Percentiles rank a stretch among this genome's conserved stretches.
These are phyloP conservation scores for Spergularia bocconei DNA, from an alignment of 148 eudicot genomes.

Conservation along the genomic window DNA sequence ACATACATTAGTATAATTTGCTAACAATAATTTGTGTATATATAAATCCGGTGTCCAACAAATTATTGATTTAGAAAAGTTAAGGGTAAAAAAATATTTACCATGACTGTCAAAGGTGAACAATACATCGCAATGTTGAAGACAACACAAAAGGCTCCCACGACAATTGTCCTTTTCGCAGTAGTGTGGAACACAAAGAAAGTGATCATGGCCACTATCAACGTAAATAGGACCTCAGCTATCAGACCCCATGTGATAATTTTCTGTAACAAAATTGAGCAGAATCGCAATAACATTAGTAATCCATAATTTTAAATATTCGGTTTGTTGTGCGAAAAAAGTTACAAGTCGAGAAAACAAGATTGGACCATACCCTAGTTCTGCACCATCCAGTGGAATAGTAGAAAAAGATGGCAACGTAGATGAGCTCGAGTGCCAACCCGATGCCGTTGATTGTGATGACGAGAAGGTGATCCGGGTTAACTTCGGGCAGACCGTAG, in stretches of 20 bases:
- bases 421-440: slow-evolving; percentile 41
- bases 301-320: too few relatives aligned
- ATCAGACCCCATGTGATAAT: slow-evolving; percentile 30
- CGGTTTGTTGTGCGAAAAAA: too few relatives aligned
- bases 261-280: slow-evolving; percentile 35
- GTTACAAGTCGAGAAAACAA: not conserved
- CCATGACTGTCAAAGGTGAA: slow-evolving; percentile 75
- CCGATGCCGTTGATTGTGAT: slow-evolving; percentile 68
- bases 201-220: slow-evolving; percentile 28
- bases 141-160: slow-evolving; percentile 55
- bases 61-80: not conserved
- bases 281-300: too few relatives aligned
- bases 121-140: slow-evolving; percentile 62
- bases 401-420: slow-evolving; percentile 48
- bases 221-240: slow-evolving; percentile 37
- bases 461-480: slow-evolving; percentile 63
- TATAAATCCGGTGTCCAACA: too few relatives aligned
- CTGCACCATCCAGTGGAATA: slow-evolving; percentile 34
- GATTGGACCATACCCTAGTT: slow-evolving; percentile 33
- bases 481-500: slow-evolving; percentile 69
- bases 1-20: not conserved
- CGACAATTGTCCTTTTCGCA: slow-evolving; percentile 40
- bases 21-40: too few relatives aligned
- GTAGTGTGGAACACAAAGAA: slow-evolving; percentile 37
- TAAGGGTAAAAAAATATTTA: slow-evolving; percentile 15